Evolutionary conservation across 1,284 basidiomycete species (phyloP), one percentile per base, ranked within the genome.

Genomic region (Moesziomyces sp.): DNA sequence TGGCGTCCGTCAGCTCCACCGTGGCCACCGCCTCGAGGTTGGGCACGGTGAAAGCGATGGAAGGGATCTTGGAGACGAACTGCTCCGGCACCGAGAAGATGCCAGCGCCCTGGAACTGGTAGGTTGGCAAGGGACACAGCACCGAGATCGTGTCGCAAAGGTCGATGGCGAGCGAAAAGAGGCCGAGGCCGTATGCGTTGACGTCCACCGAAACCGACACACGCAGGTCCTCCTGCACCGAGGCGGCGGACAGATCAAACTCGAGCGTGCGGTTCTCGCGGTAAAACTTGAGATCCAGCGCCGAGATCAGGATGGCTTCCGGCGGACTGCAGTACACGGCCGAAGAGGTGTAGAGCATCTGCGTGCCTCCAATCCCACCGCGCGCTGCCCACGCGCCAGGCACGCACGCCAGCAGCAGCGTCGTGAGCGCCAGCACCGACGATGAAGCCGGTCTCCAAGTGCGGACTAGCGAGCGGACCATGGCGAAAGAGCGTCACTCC

Each of bases 1-100:
- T 86, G 42, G 89, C 87, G 68, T 93, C 89, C 0, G 87, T 88
- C 24, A 98, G 88, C 10, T 90, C 89, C 53, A 99, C 86, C 70
- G 93, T 92, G 0, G 90, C 94, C 74, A 90, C 93, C 1, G 92
- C 94, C 84, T 98, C 94, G 16, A 98, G 87, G 84, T 98, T 92
- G 10, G 96, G 96, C 24, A 99, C 91, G 23, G 87, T 87, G 84
- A 91, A 99, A 0, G 92, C 94, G 64, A 97, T 92, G 16, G 83
- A 83, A 0, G 95, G 94, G 16, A 98, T 87, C 58, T 87, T 85
- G 44, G 86, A 84, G 19, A 86, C 82, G 54, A 85, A 84, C 11
- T 77, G 70, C n/a, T 78, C 82, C 0, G 93, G 92, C 1, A 97
- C 87, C 2, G 89, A 87, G 63, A 94, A 87, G 5, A 90, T 89